phyloP scores from a whole-genome alignment of 2,329 filamentous ascomycete genomes.

The Fusarium tricinctum region DNA sequence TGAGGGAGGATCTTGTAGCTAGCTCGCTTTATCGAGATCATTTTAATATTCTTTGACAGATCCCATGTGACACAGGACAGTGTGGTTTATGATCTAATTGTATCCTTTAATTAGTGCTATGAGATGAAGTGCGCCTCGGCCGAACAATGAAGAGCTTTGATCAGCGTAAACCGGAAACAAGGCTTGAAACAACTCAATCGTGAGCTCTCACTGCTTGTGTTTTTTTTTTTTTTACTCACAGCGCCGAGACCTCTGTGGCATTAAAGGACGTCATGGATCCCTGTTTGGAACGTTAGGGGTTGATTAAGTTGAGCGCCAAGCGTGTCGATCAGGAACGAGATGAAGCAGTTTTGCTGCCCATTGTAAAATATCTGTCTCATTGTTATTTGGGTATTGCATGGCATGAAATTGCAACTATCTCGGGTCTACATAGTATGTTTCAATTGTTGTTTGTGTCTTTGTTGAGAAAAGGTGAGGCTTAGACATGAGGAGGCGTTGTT shows the following conservation, averaged over 20 bases:
- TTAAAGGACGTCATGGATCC: conserved; percentile 29
- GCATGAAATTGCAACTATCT: not conserved
- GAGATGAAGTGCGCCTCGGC: not conserved
- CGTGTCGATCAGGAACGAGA: conserved; percentile 42
- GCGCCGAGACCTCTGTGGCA: conserved; percentile 7
- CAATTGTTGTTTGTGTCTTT: not conserved
- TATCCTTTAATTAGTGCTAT: not conserved
- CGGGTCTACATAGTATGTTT: not conserved
- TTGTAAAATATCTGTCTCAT: not conserved
- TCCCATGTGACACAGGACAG: not conserved
- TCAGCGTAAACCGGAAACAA: not conserved
- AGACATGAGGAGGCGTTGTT: conserved; percentile 22
- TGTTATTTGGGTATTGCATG: not conserved
- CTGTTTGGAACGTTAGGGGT: conserved; percentile 20
- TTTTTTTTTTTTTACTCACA: not conserved
- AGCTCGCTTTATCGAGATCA: not conserved
- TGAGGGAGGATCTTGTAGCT: conserved; percentile 1
- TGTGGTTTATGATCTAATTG: not conserved
- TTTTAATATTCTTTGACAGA: not conserved
- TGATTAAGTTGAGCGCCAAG: conserved; percentile 39
- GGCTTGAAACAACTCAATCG: conserved; percentile 12
- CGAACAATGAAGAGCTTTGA: not conserved
- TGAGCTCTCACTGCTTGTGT: conserved; percentile 6
- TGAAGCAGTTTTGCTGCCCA: not conserved
- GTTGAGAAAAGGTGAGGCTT: conserved; percentile 1